Base-by-base conservation (phyloP, 208 protist species). In the Leishmania tropica region DNA sequence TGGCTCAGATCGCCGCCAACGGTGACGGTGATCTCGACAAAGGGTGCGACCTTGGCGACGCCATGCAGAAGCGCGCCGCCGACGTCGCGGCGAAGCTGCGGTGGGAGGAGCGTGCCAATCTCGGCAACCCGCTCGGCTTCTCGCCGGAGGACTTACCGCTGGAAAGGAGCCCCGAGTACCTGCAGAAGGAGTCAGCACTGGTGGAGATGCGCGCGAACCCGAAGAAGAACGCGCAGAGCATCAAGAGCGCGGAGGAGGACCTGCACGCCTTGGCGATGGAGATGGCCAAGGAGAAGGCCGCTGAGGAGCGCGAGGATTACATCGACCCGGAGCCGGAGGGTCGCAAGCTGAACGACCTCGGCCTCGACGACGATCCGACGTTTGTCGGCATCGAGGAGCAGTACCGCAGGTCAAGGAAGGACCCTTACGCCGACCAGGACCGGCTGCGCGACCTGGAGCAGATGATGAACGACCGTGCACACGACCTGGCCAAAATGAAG, bases 341-440 rank as follows among this genome's bases (percentile, higher is more conserved):
- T 62, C 87, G 86, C 80, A 84, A 65, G 40, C 64, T 92, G 76
- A 67, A 71, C 47, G 84, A 93, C 65, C 85, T 97, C 28, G 79
- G 83, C 40, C 87, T 95, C 67, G 84, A 91, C 75, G 83, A 87
- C 56, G 94, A 97, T 79, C 75, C 87, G 53, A 90, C 90, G 58
- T 95, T 93, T 53, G 81, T 86, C 51, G 88, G 86, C 35, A 84
- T 96, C 45, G 93, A 95, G 85, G 88, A 93, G 67, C 90, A 96
- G 85, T 88, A 92, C 80, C 91, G 86, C 75, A 79, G 81, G 76
- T 74, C 84, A 3, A 88, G 88, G 80, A 89, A 82, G 76, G 87
- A 95, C 79, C 91, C 88, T 15, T 92, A 92, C 82, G 79, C 83
- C 21, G 91, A 95, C 68, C 79, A 89, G 72, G 88, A 93, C 71